Base-by-base conservation (phyloP, 1,284 basidiomycete genomes). In the Rhodotorula sp. region DNA sequence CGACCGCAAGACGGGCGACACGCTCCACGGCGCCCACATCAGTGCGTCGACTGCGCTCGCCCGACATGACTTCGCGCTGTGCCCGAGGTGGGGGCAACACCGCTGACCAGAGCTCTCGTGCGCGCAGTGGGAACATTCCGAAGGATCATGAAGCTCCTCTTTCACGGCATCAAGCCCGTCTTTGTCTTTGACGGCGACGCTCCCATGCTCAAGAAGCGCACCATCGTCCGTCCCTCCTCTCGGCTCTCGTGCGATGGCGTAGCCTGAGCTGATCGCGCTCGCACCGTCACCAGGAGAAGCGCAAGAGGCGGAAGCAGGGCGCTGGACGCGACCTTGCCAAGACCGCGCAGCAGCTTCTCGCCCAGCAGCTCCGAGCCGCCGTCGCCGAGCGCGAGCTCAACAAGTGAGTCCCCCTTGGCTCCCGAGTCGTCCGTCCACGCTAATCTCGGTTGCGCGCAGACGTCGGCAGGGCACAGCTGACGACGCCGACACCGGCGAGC, bases 181-280 rank as follows among this genome's bases (percentile, higher is more conserved):
- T 98, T 98, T 79, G 93, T 98, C 13, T 98, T 98, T 79, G 94
- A 98, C 81, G 94, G 94, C 48, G 94, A 93, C 42, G 94, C 94
- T 0, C 94, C 95, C 2, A 86, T 84, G 5, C 82, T 98, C 77
- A 98, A 98, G 84, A 87, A 89, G 78, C 85, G 86, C 61, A 97
- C 95, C 2, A 89, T 97, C 75, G 93, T 93, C 76, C 70, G 90
- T 83, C 49, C 8, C 34, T 23, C 50, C 17, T 60, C 64, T 58
- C 48, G 59, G 25, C 17, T 48, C 14, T 41, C 27, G 4, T 53
- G 10, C 44, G 41, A 0, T 9, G 34, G 7, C 44, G 14, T 45
- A 23, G 12, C 23, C 66, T 68, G 25, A 61, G 23, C 10, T 42
- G 8, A 27, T 14, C 25, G 48, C 14, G 21, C 41, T 17, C 19